Conservation (phyloP, 805 yeast species). For the Vanderwaltozyma polyspora region DNA sequence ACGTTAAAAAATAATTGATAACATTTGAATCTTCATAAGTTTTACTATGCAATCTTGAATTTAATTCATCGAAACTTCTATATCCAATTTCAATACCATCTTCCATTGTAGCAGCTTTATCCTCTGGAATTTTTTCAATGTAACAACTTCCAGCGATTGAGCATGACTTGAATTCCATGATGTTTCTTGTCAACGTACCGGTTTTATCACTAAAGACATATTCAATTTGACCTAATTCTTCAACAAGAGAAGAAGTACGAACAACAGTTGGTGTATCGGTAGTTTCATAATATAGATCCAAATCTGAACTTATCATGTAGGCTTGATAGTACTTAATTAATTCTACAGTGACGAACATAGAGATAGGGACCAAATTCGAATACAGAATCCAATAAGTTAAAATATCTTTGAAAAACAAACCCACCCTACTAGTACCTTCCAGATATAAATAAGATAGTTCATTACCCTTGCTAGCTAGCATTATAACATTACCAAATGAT, state of each 20-base stretch:
- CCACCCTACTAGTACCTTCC: constrained; percentile 55
- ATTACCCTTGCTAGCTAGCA: constrained; percentile 40
- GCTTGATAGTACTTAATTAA: constrained; percentile 94
- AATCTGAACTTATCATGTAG: constrained; percentile 80
- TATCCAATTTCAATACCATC: constrained; percentile 80
- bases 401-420: constrained; percentile 72
- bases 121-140: constrained; percentile 84
- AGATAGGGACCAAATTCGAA: constrained; percentile 95
- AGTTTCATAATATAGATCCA: constrained; percentile 81
- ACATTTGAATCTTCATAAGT: constrained; percentile 35
- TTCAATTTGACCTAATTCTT: constrained; percentile 94
- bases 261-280: constrained; percentile 93
- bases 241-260: constrained; percentile 89
- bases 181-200: constrained; percentile 89
- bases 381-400: constrained; percentile 93
- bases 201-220: constrained; percentile 95
- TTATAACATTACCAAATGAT: constrained; percentile 78
- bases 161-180: constrained; percentile 93
- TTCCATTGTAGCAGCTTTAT: constrained; percentile 53
- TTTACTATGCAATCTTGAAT: constrained; percentile 33
- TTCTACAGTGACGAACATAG: constrained; percentile 92
- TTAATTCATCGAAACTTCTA: constrained; percentile 57
- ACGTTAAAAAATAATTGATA: constrained; percentile 68
- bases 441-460: constrained; percentile 54
- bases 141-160: constrained; percentile 89